These are phyloP conservation scores for Acanthamoeba sp. DNA, from an alignment of 208 protist genomes.

Conservation along the genomic window DNA sequence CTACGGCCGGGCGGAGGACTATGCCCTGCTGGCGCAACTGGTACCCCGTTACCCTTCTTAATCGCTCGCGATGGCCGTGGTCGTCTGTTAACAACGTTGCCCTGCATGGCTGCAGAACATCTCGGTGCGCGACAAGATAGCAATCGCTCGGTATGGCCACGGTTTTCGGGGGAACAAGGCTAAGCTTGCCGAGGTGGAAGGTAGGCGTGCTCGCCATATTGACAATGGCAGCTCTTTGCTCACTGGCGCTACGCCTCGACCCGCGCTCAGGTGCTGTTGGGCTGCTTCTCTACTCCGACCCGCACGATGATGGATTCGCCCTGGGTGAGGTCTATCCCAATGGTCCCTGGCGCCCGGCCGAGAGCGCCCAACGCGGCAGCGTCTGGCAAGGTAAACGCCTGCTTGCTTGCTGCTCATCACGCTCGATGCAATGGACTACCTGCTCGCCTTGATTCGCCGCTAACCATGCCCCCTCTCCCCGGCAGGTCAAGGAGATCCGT, in stretches of 20 bases:
- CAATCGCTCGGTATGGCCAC: conserved; percentile 67
- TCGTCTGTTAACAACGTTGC: no score
- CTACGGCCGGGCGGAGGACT: conserved; percentile 74
- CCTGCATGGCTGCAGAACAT: conserved; percentile 35
- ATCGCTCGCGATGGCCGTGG: no score
- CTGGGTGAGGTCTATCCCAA: conserved; percentile 64
- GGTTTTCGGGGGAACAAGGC: conserved; percentile 72
- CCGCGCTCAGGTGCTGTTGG: conserved; percentile 4
- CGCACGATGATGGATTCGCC: conserved; percentile 67
- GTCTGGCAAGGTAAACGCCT: conserved; percentile 51
- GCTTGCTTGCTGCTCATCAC: no score
- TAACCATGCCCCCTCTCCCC: no score
- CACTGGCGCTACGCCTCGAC: background rate
- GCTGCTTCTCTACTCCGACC: conserved; percentile 69
- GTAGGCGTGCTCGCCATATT: no score
- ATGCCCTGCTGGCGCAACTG: conserved; percentile 33
- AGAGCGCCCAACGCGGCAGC: conserved; percentile 66
- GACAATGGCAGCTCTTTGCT: no score
- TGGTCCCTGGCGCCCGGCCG: conserved; percentile 65
- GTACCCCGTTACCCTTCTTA: background rate
- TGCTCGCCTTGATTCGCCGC: no score
- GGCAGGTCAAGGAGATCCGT: conserved; percentile 31
- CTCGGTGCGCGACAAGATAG: conserved; percentile 65
- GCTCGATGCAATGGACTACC: no score
- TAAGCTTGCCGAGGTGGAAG: conserved; percentile 36